These are phyloP conservation scores for Amanita rimosa DNA, from an alignment of 768 basidiomycete species.

Conservation along the genomic window DNA sequence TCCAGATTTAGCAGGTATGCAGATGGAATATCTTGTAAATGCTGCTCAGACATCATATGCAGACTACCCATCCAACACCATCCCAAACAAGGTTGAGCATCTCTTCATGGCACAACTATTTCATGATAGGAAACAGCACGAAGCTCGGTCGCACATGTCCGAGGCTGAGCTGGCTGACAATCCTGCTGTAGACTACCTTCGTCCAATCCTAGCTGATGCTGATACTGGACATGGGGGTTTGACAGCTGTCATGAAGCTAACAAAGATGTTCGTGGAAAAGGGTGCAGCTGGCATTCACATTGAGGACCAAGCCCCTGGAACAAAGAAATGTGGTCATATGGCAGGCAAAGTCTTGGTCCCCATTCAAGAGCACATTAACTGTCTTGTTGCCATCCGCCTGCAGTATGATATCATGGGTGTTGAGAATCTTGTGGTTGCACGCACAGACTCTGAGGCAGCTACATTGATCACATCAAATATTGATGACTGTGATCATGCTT, in stretches of 20 bases:
- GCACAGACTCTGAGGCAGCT: conserved; percentile 96
- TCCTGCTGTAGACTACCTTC: conserved; percentile 77
- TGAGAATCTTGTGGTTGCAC: conserved; percentile 84
- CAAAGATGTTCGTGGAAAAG: conserved; percentile 98
- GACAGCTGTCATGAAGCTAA: conserved; percentile 97
- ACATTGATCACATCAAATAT: conserved; percentile 96
- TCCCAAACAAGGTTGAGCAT: conserved; percentile 98
- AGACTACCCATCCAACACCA: conserved; percentile 99
- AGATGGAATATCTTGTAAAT: background rate
- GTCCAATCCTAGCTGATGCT: conserved; percentile 92
- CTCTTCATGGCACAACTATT: conserved; percentile 97
- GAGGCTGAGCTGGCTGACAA: conserved; percentile 62
- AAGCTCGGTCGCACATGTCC: conserved; percentile 59
- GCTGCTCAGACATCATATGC: background rate
- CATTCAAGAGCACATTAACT: conserved; percentile 95
- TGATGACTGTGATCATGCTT: conserved; percentile 93
- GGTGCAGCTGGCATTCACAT: conserved; percentile 97
- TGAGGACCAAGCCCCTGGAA: conserved; percentile 96
- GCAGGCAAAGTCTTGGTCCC: conserved; percentile 96
- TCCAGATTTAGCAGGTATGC: conserved; percentile 89
- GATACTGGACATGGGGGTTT: conserved; percentile 98
- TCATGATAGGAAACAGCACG: conserved; percentile 96
- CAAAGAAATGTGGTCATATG: conserved; percentile 95
- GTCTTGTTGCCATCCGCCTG: conserved; percentile 91
- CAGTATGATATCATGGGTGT: conserved; percentile 99